phyloP scores from a whole-genome alignment of 768 basidiomycete species.

The Agaricus sinodeliciosus region DNA sequence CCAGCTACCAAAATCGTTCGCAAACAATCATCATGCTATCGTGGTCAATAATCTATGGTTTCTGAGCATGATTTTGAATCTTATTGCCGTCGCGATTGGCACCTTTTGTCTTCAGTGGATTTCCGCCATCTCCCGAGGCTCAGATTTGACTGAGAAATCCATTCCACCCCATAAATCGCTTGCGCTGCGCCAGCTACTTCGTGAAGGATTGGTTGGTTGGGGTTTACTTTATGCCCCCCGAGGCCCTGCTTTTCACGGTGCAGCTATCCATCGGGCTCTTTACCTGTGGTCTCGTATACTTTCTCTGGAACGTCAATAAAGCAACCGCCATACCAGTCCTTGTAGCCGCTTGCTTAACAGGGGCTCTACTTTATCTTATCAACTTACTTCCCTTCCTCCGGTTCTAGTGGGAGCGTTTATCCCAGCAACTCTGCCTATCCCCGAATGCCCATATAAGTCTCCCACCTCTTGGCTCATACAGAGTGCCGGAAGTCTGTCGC shows the following conservation, averaged over 20 bases:
- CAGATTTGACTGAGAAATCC: slow-evolving; percentile 1
- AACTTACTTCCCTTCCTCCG: slow-evolving; percentile 3
- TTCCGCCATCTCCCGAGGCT: neutral
- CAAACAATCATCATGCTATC: neutral
- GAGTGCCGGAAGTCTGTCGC: too few species aligned
- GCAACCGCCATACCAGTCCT: neutral
- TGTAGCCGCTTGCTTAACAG: slow-evolving; percentile 1
- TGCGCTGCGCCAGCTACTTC: slow-evolving; percentile 5
- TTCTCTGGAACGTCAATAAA: slow-evolving; percentile 1
- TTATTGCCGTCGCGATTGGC: slow-evolving; percentile 3
- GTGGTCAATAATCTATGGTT: slow-evolving; percentile 8
- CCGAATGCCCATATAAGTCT: slow-evolving; percentile 8
- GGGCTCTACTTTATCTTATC: neutral
- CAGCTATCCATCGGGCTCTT: slow-evolving; percentile 7
- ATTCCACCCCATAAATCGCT: neutral
- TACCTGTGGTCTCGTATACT: slow-evolving; percentile 1
- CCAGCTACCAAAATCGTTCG: neutral
- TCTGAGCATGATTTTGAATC: slow-evolving; percentile 6
- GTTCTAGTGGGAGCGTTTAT: neutral
- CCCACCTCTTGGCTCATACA: slow-evolving; percentile 5
- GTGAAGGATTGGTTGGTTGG: slow-evolving; percentile 3
- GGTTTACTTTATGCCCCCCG: neutral
- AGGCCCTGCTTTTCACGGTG: neutral
- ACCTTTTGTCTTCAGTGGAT: slow-evolving; percentile 11
- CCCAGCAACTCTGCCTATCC: neutral